Evolutionary conservation across 129 eudicot genomes (phyloP).

Genomic region (Ambrosia trifida): DNA sequence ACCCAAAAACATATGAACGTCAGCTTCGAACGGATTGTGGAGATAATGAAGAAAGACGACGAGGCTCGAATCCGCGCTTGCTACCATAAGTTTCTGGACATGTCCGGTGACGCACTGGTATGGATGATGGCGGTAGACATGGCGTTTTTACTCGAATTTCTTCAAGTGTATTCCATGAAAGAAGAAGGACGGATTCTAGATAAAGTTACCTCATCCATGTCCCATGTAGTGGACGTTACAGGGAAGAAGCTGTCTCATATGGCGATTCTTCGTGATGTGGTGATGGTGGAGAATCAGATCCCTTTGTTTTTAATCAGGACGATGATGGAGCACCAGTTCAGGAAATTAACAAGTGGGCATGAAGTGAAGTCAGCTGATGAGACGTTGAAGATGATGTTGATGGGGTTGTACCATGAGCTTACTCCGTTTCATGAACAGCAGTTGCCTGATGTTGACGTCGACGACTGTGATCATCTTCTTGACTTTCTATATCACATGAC

Average conservation of each 20-base stretch:
- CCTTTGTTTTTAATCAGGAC: slow-evolving; percentile 46
- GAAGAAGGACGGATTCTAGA: not conserved
- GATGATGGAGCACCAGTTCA: slow-evolving; percentile 24
- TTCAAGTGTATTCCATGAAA: slow-evolving; percentile 25
- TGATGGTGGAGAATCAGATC: slow-evolving; percentile 66
- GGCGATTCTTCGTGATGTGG: slow-evolving; percentile 46
- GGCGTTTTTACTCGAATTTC: slow-evolving; percentile 51
- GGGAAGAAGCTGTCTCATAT: slow-evolving; percentile 45
- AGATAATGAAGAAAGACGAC: slow-evolving; percentile 16
- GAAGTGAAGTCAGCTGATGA: slow-evolving; percentile 25
- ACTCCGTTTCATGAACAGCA: slow-evolving; percentile 46
- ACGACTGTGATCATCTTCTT: slow-evolving; percentile 44
- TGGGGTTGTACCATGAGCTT: slow-evolving; percentile 40
- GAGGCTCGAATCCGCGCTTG: slow-evolving; percentile 44
- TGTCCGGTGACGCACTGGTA: slow-evolving; percentile 37
- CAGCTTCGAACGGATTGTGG: slow-evolving; percentile 32
- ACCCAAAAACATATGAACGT: slow-evolving; percentile 17
- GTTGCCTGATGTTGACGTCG: slow-evolving; percentile 1
- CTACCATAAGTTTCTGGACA: slow-evolving; percentile 47
- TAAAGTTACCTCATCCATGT: slow-evolving; percentile 31
- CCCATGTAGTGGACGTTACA: slow-evolving; percentile 40
- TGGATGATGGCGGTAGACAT: slow-evolving; percentile 69
- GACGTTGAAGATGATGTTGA: slow-evolving; percentile 33
- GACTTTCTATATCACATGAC: slow-evolving; percentile 50
- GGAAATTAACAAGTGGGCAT: not conserved